Conservation (phyloP, 2,329 filamentous ascomycete genomes). For the Ophiostoma triangulosporum region DNA sequence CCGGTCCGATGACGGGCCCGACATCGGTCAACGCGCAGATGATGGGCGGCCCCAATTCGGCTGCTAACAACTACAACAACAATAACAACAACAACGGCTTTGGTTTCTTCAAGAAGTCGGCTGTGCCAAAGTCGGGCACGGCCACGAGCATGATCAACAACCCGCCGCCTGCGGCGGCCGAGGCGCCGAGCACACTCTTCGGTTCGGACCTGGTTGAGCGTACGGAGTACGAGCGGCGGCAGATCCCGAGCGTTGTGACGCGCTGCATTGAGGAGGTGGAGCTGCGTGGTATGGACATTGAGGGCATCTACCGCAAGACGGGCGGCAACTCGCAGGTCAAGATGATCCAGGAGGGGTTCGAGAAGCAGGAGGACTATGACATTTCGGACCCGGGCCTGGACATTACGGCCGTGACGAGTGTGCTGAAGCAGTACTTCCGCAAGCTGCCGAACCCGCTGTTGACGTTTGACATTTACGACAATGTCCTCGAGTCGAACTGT, state of each 20-base stretch:
- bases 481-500: conserved; percentile 69
- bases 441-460: conserved; percentile 81
- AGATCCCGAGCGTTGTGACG: conserved; percentile 81
- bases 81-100: conserved; percentile 51
- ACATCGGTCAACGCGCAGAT: neutral
- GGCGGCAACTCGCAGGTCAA: conserved; percentile 87
- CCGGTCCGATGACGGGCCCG: conserved; percentile 2
- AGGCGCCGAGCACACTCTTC: conserved; percentile 54
- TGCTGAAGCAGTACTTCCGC: conserved; percentile 94
- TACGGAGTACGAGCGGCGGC: conserved; percentile 74
- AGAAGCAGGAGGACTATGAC: conserved; percentile 72
- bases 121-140: conserved; percentile 38
- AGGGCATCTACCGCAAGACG: conserved; percentile 96
- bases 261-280: conserved; percentile 96
- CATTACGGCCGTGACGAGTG: conserved; percentile 90
- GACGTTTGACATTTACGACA: conserved; percentile 86
- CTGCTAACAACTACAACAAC: conserved; percentile 23
- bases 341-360: conserved; percentile 80
- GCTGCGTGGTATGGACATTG: conserved; percentile 87
- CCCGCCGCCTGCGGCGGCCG: conserved; percentile 23
- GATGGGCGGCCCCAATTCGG: neutral
- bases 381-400: conserved; percentile 89
- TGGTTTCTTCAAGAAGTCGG: conserved; percentile 53
- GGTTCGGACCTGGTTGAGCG: conserved; percentile 80
- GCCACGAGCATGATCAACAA: conserved; percentile 25